phyloP scores from a whole-genome alignment of 2,329 filamentous ascomycete species.

The Aspergillus floridensis region DNA sequence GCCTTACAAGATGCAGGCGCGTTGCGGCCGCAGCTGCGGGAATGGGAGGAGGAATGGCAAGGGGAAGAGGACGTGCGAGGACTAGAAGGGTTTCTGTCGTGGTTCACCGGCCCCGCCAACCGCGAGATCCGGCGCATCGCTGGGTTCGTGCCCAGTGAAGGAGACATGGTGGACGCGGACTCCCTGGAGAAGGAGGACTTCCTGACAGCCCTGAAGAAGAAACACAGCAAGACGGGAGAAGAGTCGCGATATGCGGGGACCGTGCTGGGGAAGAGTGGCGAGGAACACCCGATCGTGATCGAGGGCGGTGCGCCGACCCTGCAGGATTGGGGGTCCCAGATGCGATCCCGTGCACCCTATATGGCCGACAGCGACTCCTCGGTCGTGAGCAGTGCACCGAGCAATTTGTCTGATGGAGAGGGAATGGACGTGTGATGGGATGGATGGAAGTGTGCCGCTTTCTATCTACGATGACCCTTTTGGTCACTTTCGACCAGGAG shows the following conservation, averaged over 20 bases:
- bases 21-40: conserved; percentile 65
- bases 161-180: conserved; percentile 49
- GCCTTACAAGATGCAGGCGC: conserved; percentile 80
- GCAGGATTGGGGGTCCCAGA: conserved; percentile 58
- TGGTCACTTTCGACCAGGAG: not conserved
- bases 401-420: conserved; percentile 39
- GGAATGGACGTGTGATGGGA: conserved; percentile 35
- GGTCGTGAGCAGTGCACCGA: conserved; percentile 40
- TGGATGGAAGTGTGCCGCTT: not conserved
- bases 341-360: conserved; percentile 31
- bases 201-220: conserved; percentile 78
- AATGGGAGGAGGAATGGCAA: conserved; percentile 65
- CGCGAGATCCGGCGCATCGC: conserved; percentile 79
- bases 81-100: conserved; percentile 72
- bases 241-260: conserved; percentile 84
- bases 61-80: conserved; percentile 75
- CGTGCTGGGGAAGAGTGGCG: conserved; percentile 70
- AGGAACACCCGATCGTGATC: conserved; percentile 69
- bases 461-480: not conserved
- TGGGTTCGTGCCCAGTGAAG: conserved; percentile 61
- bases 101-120: conserved; percentile 72
- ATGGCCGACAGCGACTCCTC: conserved; percentile 35
- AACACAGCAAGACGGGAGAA: conserved; percentile 84
- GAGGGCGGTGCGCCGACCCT: conserved; percentile 74
- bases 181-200: conserved; percentile 66